Conservation (phyloP, 176 grass and related monocot genomes). For the Alloteropsis semialata region DNA sequence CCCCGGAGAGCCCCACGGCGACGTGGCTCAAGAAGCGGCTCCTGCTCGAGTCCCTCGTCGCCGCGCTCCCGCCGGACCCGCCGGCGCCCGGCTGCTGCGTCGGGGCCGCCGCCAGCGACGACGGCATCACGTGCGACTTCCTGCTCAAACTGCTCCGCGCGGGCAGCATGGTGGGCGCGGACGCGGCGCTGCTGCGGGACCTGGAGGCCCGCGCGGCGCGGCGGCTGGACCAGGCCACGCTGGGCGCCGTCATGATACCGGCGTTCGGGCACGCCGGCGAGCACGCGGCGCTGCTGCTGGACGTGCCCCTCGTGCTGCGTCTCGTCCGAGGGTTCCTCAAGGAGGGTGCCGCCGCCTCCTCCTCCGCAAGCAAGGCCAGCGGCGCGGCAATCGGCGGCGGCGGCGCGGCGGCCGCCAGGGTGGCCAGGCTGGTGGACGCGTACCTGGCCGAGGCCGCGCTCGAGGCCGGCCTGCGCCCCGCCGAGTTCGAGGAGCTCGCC, state of each 20-base stretch:
- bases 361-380: not conserved
- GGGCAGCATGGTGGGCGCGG: constrained; percentile 84
- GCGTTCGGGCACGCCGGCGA: constrained; percentile 51
- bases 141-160: constrained; percentile 71
- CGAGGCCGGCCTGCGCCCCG: constrained; percentile 61
- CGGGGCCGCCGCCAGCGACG: not conserved
- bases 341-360: not conserved
- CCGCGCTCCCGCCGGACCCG: constrained; percentile 59
- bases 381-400: constrained; percentile 28
- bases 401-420: constrained; percentile 47
- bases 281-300: constrained; percentile 45
- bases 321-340: constrained; percentile 68
- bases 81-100: not conserved
- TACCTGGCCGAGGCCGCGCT: constrained; percentile 85
- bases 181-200: constrained; percentile 53
- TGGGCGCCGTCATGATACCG: constrained; percentile 87
- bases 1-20: constrained; percentile 79
- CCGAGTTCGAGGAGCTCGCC: constrained; percentile 82
- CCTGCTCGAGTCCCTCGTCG: constrained; percentile 82
- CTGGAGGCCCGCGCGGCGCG: constrained; percentile 74
- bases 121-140: constrained; percentile 83
- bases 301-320: constrained; percentile 76
- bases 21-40: constrained; percentile 83
- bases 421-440: constrained; percentile 79
- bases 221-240: constrained; percentile 70